Base-by-base conservation (phyloP, 2,329 filamentous ascomycete genomes). In the Fusarium mexicanum region DNA sequence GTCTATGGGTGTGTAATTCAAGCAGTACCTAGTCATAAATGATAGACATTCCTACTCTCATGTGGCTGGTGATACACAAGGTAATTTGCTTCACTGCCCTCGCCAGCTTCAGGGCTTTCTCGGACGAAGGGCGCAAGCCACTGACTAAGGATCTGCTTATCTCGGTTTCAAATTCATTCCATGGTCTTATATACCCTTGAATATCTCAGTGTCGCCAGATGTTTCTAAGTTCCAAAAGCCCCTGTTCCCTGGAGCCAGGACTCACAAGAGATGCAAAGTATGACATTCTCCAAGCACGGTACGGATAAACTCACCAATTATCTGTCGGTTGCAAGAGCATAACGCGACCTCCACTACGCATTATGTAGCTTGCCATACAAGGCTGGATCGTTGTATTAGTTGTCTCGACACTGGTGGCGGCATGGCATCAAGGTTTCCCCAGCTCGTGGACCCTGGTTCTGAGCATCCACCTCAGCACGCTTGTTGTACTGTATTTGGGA, bases 381-480 rank as follows among this genome's bases (percentile, higher is more conserved):
- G 38, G 40, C 58, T 47, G 38, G 61, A 50, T 35, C 48, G 24
- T 31, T 35, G 22, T 29, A 53, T 61, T 35, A 35, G 33, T 35
- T 29, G 47, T 66, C 41, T 58, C 64, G 70, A 67, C 70, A 67
- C 67, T 69, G 66, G 44, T 41, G 50, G 38, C 37, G 58, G 22
- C 51, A 67, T 68, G 50, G 43, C 63, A 59, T 59, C 41, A 59
- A 74, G 75, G 72, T 76, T 71, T 76, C 63, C 72, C 75, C 62
- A 55, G 74, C 61, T 44, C 31, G 40, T 55, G 24, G 50, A 37
- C 70, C 64, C 71, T 62, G 61, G 51, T 46, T 46, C 69, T 74
- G 58, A 54, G 61, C 67, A 73, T 72, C 64, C 59, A 63, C 61
- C 62, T 48, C 33, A 41, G 60, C 33, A 71, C 31, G 58, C 47